These are phyloP conservation scores for Calocera cornea DNA, from an alignment of 768 basidiomycete species.

Conservation along the genomic window DNA sequence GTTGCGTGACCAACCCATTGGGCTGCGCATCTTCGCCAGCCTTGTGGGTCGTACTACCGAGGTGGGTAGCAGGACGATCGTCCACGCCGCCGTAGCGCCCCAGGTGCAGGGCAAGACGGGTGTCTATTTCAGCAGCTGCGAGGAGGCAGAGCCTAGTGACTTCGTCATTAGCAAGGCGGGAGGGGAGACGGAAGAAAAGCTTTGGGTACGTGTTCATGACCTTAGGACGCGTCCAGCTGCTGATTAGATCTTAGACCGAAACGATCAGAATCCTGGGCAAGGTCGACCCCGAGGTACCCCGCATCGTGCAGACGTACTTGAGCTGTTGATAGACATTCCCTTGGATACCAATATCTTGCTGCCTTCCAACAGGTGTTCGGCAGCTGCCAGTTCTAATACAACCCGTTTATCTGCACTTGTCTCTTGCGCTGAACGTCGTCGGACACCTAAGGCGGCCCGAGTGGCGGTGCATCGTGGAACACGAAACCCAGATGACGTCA, in stretches of 20 bases:
- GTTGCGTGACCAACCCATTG: background rate
- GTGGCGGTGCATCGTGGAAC: too few relatives aligned
- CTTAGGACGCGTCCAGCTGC: background rate
- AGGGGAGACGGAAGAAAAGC: background rate
- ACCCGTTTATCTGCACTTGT: too few relatives aligned
- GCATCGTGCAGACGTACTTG: background rate
- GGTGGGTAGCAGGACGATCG: background rate
- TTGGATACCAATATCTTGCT: too few relatives aligned
- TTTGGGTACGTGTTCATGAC: background rate
- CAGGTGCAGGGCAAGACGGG: background rate
- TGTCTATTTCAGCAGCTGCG: background rate
- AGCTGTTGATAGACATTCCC: too few relatives aligned
- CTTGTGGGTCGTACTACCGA: background rate
- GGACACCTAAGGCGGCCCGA: too few relatives aligned
- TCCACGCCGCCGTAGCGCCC: background rate
- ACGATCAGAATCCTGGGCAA: background rate
- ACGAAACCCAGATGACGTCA: too few relatives aligned
- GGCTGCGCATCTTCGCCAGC: background rate
- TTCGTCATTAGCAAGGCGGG: background rate
- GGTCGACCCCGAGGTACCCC: background rate
- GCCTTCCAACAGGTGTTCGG: too few relatives aligned
- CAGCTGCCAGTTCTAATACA: too few relatives aligned
- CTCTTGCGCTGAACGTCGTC: too few relatives aligned
- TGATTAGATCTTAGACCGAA: background rate
- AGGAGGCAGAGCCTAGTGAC: background rate